Conservation (phyloP, 768 basidiomycete genomes). For the Suillus cothurnatus region DNA sequence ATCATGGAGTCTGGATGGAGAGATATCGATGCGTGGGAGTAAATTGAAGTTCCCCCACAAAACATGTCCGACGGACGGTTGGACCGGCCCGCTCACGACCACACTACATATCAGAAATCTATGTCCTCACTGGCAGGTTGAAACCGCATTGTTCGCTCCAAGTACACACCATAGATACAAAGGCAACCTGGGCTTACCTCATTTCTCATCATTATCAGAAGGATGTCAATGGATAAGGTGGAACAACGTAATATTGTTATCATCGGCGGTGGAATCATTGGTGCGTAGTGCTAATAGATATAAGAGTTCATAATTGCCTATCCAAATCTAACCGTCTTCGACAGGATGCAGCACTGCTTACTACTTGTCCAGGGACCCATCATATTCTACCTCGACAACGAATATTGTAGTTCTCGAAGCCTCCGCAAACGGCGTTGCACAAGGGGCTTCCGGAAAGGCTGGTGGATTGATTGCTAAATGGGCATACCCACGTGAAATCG, state of each 20-base stretch:
- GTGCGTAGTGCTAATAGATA: conserved; percentile 28
- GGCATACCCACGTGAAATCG: conserved; percentile 77
- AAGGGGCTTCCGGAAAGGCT: conserved; percentile 83
- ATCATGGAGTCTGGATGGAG: too few species aligned
- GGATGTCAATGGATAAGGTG: conserved; percentile 19
- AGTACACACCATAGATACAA: neutral
- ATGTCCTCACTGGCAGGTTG: neutral
- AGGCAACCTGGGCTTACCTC: neutral
- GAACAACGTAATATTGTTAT: conserved; percentile 57
- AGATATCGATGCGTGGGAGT: neutral
- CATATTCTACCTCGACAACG: conserved; percentile 40
- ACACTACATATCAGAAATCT: neutral
- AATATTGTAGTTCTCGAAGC: conserved; percentile 72
- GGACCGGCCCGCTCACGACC: neutral
- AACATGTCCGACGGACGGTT: neutral
- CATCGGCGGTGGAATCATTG: conserved; percentile 87
- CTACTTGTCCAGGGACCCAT: conserved; percentile 66
- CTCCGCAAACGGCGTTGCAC: conserved; percentile 64
- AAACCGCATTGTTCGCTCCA: neutral
- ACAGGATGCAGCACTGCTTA: conserved; percentile 69
- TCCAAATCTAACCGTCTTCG: neutral
- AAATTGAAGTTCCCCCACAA: neutral
- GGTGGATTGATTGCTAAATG: conserved; percentile 85
- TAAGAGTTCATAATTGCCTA: neutral
- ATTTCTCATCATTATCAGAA: conserved; percentile 8